These are phyloP conservation scores for Apiotrichum gamsii DNA, from an alignment of 1,284 basidiomycete species.

Conservation along the genomic window DNA sequence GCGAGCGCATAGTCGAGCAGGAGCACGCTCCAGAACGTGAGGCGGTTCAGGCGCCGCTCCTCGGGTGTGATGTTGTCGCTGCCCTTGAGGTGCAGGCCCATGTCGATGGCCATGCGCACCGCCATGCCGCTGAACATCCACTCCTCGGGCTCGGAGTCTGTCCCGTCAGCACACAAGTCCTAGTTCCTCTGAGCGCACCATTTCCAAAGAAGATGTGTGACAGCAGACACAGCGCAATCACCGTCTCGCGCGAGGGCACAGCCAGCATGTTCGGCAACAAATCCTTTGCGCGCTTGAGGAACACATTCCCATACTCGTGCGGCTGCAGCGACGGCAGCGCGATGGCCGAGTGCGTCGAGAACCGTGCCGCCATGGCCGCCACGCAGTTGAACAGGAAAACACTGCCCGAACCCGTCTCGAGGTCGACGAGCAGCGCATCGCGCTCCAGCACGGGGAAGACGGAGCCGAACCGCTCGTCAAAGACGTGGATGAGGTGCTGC, in stretches of 20 bases:
- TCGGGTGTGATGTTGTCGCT: constrained; percentile 13
- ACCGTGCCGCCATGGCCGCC: constrained; percentile 24
- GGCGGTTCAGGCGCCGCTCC: constrained; percentile 22
- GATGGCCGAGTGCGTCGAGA: constrained; percentile 25
- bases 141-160: constrained; percentile 27
- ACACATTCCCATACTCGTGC: constrained; percentile 5
- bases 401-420: constrained; percentile 15
- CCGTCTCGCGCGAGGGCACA: constrained; percentile 26
- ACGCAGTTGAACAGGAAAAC: constrained; percentile 25
- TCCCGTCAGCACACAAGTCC: not conserved
- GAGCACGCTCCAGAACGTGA: constrained; percentile 30
- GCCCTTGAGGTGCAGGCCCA: constrained; percentile 24
- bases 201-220: constrained; percentile 24
- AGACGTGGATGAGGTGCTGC: constrained; percentile 24
- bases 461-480: constrained; percentile 22
- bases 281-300: constrained; percentile 16
- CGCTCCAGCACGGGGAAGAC: constrained; percentile 20
- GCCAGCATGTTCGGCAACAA: constrained; percentile 24
- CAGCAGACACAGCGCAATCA: constrained; percentile 22
- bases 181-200: constrained; percentile 12
- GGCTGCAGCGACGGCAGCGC: constrained; percentile 15
- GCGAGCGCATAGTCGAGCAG: constrained; percentile 26
- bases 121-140: constrained; percentile 31
- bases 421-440: constrained; percentile 3
- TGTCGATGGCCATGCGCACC: constrained; percentile 29